phyloP scores from a whole-genome alignment of 371 early-diverging fungal species.

The Lichtheimia ornata region DNA sequence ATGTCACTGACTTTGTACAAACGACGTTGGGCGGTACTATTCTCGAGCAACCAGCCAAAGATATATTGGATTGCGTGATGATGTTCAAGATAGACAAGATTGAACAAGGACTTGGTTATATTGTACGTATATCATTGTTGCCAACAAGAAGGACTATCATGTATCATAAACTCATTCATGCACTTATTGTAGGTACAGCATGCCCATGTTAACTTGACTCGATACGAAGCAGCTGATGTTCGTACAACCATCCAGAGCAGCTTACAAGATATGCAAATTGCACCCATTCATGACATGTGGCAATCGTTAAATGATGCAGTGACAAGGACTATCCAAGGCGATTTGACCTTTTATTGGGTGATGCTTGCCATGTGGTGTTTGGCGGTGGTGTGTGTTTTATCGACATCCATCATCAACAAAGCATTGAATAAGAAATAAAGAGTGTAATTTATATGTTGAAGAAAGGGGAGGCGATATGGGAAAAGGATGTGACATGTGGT shows the following conservation, averaged over 20 bases:
- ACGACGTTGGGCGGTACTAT: constrained; percentile 32
- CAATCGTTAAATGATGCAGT: too few species aligned
- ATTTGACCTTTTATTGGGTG: constrained; percentile 3
- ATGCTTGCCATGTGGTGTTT: constrained; percentile 2
- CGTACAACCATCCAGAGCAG: background rate
- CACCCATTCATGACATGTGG: too few species aligned
- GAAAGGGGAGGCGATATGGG: too few species aligned
- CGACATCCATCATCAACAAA: too few species aligned
- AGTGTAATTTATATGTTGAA: too few species aligned
- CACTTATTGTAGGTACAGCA: constrained; percentile 5
- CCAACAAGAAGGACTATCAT: too few species aligned
- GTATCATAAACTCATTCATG: background rate
- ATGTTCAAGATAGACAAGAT: constrained; percentile 33
- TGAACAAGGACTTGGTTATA: constrained; percentile 42
- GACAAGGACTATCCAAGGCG: background rate
- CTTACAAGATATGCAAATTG: background rate
- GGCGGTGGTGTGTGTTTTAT: too few species aligned
- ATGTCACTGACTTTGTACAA: constrained; percentile 20
- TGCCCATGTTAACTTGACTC: constrained; percentile 18
- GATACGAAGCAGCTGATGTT: background rate
- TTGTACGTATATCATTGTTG: constrained; percentile 29
- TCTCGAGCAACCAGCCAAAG: constrained; percentile 31
- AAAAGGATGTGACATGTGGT: too few species aligned
- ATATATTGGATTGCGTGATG: constrained; percentile 34
- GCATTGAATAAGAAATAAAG: too few species aligned